Percentiles rank a stretch among this genome's conserved stretches.
These are phyloP conservation scores for Malania oleifera DNA, from an alignment of 164 flowering plant species.

Conservation along the genomic window DNA sequence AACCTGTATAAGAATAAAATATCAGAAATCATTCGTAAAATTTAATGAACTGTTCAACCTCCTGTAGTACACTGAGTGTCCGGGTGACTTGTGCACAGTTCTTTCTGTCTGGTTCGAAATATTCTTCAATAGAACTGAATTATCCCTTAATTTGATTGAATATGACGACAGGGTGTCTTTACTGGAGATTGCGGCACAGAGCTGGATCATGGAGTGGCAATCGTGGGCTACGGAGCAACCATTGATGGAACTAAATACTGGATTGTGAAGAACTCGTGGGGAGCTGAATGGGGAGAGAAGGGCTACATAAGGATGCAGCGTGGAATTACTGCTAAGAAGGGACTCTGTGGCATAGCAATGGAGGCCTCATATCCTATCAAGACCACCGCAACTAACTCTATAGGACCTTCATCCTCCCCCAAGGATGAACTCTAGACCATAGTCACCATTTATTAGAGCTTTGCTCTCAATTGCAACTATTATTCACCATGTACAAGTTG, in stretches of 20 bases:
- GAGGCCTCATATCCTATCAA: slow-evolving; percentile 83
- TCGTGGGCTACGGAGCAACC: slow-evolving; percentile 78
- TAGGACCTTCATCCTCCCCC: slow-evolving; percentile 11
- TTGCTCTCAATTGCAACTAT: slow-evolving; percentile 2
- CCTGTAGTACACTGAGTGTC: too few relatives aligned
- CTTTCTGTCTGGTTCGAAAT: too few relatives aligned
- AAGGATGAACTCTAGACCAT: slow-evolving; percentile 57
- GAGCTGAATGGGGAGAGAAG: slow-evolving; percentile 80
- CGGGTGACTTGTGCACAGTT: too few relatives aligned
- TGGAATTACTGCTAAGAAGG: slow-evolving; percentile 39
- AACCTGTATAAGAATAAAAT: too few relatives aligned
- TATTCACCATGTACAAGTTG: too few relatives aligned
- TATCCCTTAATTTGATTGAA: neutral
- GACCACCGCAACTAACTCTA: slow-evolving; percentile 32
- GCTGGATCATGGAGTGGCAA: slow-evolving; percentile 76
- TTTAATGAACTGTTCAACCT: too few relatives aligned
- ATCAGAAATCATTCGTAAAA: too few relatives aligned
- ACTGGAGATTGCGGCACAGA: slow-evolving; percentile 61
- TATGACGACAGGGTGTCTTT: slow-evolving; percentile 66
- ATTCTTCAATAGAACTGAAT: too few relatives aligned
- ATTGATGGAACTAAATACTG: slow-evolving; percentile 80
- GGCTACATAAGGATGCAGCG: slow-evolving; percentile 84
- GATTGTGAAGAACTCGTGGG: slow-evolving; percentile 97
- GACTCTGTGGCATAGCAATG: slow-evolving; percentile 85
- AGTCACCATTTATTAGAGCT: slow-evolving; percentile 1